These are phyloP conservation scores for Haematococcus sp. DNA, from an alignment of 139 green algal species.

Conservation along the genomic window DNA sequence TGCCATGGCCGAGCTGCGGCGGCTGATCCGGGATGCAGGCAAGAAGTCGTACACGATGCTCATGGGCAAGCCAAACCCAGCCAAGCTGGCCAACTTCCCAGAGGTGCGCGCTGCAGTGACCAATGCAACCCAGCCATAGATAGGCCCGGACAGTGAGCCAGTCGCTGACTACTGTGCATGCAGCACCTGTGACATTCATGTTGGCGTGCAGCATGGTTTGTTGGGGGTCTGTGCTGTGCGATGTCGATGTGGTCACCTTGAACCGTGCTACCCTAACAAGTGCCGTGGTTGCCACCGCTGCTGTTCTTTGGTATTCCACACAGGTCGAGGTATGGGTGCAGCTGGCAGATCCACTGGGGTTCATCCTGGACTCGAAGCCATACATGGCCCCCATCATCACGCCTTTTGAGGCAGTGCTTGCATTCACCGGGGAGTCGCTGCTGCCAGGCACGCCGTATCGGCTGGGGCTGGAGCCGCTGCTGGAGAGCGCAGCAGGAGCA, in stretches of 20 bases:
- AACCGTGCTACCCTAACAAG: too few relatives aligned
- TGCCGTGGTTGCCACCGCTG: too few relatives aligned
- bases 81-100: conserved; percentile 97
- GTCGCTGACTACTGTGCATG: too few relatives aligned
- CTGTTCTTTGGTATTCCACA: too few relatives aligned
- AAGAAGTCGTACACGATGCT: conserved; percentile 90
- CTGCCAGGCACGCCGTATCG: neutral
- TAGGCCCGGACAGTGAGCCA: too few relatives aligned
- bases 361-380: conserved; percentile 86
- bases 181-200: too few relatives aligned
- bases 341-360: conserved; percentile 65
- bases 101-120: conserved; percentile 54
- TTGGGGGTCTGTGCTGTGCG: too few relatives aligned
- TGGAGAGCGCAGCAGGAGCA: neutral
- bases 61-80: conserved; percentile 87
- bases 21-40: conserved; percentile 41
- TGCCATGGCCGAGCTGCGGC: conserved; percentile 38
- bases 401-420: conserved; percentile 81
- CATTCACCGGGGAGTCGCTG: conserved; percentile 38
- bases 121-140: too few relatives aligned
- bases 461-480: conserved; percentile 7
- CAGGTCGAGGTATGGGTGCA: conserved; percentile 73
- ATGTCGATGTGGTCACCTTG: too few relatives aligned
- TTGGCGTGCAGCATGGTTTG: too few relatives aligned
- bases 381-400: conserved; percentile 91